phyloP scores from a whole-genome alignment of 1,284 basidiomycete species.

The Pseudozyma sp. region DNA sequence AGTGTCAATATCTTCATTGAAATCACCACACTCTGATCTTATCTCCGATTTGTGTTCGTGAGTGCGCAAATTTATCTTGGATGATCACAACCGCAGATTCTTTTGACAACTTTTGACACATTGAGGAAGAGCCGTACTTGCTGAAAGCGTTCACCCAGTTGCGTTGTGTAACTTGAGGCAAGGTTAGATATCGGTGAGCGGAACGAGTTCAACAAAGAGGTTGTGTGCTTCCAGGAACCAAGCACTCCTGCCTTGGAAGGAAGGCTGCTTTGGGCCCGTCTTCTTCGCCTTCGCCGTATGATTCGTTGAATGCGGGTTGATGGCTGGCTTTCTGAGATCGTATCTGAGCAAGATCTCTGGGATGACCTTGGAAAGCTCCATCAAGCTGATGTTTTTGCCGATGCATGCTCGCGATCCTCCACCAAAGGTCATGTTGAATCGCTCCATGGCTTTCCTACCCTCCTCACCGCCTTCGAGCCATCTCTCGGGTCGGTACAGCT shows the following conservation, averaged over 20 bases:
- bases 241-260: constrained; percentile 37
- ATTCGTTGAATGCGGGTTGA: not conserved
- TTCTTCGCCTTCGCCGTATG: not conserved
- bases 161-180: not conserved
- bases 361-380: constrained; percentile 62
- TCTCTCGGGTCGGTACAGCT: constrained; percentile 57
- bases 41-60: too few species aligned
- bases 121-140: too few species aligned
- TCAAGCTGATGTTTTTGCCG: constrained; percentile 62
- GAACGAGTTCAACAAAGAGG: constrained; percentile 41
- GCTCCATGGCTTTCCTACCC: constrained; percentile 39
- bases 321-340: constrained; percentile 39
- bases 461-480: constrained; percentile 59
- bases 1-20: too few species aligned
- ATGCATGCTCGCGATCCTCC: constrained; percentile 59
- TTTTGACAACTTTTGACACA: too few species aligned
- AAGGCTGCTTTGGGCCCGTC: constrained; percentile 7
- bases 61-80: too few species aligned
- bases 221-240: constrained; percentile 52
- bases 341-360: constrained; percentile 56
- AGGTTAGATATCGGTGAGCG: constrained; percentile 19
- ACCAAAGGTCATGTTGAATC: constrained; percentile 54
- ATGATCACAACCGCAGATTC: too few species aligned
- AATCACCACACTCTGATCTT: too few species aligned
- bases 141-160: not conserved